Evolutionary conservation across 352 stramenopile genomes (phyloP), one percentile per base, ranked within the genome.

Genomic region (Phytopythium boreale): DNA sequence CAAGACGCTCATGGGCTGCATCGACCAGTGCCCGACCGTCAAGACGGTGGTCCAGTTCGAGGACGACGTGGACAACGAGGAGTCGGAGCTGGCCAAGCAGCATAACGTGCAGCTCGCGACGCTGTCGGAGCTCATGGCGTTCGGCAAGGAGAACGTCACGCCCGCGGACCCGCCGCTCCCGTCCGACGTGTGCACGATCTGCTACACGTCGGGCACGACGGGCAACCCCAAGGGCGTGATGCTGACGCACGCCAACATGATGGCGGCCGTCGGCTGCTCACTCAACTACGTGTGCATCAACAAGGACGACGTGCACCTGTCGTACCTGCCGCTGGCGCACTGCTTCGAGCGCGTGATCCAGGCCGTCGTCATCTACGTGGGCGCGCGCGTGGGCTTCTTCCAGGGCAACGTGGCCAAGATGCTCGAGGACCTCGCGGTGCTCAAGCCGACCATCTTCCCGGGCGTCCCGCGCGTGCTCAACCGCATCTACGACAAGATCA

Each of bases 401-500:
- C 79, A 91, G 19, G 93, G 92, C n/a, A 81, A 97, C 65, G 83
- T 92, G 31, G 55, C 75, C 27, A 75, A 88, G 24, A 64, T 98
- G 22, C 81, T 98, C 68, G 88, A 97, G 61, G 94, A 98, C 71
- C 65, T 97, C 24, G 71, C 85, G 43, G 84, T 76, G 29, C 90
- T 97, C 66, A 74, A 87, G 59, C 93, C 93, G 0, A 97, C 92
- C 17, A 66, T 96, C 0, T 91, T 98, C 66, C 75, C 80, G 20
- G 85, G 82, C 6, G 93, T 97, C 47, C 95, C 95, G 11, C 82
- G 95, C 15, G 81, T 98, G 12, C 73, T 98, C 59, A 98, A 98
- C 69, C 95, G 95, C 69, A 93, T 98, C 51, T 87, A 98, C 69
- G 91, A 98, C 77, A 97, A 97, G 63, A 76, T 96, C 64, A 77